Evolutionary conservation across 495 filamentous ascomycete species (phyloP), one percentile per base, ranked within the genome.

Genomic region (Rhizodiscina lignyota): DNA sequence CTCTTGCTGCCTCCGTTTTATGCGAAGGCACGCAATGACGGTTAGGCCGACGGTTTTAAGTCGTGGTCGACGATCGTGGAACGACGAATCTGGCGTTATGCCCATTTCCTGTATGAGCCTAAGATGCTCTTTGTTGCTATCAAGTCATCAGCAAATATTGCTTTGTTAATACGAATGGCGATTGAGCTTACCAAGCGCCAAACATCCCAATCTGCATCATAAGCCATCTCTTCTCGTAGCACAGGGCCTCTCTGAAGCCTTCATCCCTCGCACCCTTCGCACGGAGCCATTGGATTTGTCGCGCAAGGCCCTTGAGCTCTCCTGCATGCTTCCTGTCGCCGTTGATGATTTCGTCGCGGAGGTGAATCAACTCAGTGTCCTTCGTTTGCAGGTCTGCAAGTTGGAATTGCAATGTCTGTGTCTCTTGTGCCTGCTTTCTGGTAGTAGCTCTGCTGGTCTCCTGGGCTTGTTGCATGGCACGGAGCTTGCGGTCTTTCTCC

Each of bases 81-180:
- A 40, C 2, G 58, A 52, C 4, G 50, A 44, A 35, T 61, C 54
- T 5, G 65, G 59, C 37, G 65, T 66, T 45, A 81, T 68, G 33
- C 79, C 76, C 66, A 93, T 91, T 38, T 77, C 67, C 39, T 73
- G 65, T 37, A 96, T 73, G 52, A 93, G 77, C 27, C 72, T 68
- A 21, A 97, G 70, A 50, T 94, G 83, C 42, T 79, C 82, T 56
- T 87, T 77, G 64, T 94, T 97, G 55, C 87, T 94, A 49, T 58
- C 23, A 8, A 35, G 10, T 16, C 46, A 51, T 38, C 30, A 46
- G 49, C 42, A 50, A 37, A 17, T 10, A 32, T 27, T 42, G 23
- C 5, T 0, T 19, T 20, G 4, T 19, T 16, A 3, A 39, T 21
- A 13, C 21, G 5, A 32, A 21, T n/a, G 12, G 24, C 16, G 12